Base-by-base conservation (phyloP, 2,329 filamentous ascomycete species). In the Exophiala aquamarina region DNA sequence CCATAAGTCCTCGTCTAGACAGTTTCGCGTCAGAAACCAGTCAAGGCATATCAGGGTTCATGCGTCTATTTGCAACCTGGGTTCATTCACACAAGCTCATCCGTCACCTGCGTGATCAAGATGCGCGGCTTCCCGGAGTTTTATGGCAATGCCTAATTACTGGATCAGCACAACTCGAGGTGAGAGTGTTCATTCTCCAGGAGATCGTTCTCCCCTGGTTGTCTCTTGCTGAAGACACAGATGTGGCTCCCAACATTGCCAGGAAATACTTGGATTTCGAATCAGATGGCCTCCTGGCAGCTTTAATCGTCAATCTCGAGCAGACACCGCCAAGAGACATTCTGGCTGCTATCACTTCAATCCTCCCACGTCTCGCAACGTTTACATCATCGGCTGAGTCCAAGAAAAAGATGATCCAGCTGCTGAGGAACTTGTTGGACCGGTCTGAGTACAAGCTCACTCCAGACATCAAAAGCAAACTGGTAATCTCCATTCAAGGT, bases 21-120 rank as follows among this genome's bases (percentile, higher is more conserved):
- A 88, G 87, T 47, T 80, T 98, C 44, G 82, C 90, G 0, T 75
- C 80, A 4, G 93, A 98, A 70, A 95, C 89, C 34, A 87, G 89
- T 0, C 91, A 98, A 63, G 89, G 89, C 11, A 76, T 96, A 6
- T 97, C 93, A 2, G 87, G 85, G 13, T 79, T 90, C 32, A 77
- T 96, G 52, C 84, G 85, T 53, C 74, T 98, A 4, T 82, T 98
- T 54, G 83, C 82, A 3, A 87, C 86, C 1, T 95, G 92, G 87
- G 84, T 89, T 3, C 78, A 79, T 48, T 77, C 85, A 17, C 74
- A 81, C 0, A 77, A 75, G 51, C 84, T 83, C 1, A 83, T 84
- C 1, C 63, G 83, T 5, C 88, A 93, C 59, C 75, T 98, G 6
- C 79, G 85, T 10, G 66, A 78, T 6, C 78, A 83, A 48, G 78